Evolutionary conservation across 257 asterid species (phyloP).

Genomic region (Cordia subcordata): DNA sequence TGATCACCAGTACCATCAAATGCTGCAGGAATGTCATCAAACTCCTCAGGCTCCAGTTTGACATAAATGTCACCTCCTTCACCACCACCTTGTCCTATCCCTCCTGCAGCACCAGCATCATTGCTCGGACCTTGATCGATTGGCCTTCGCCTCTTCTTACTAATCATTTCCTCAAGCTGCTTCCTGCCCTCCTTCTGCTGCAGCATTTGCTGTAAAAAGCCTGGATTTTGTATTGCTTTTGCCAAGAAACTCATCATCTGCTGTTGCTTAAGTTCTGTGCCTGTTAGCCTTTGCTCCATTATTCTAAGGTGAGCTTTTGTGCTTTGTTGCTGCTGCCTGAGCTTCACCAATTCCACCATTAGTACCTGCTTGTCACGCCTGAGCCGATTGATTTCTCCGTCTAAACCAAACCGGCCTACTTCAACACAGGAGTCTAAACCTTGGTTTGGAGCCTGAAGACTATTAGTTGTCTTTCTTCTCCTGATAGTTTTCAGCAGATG

Average conservation of each 20-base stretch:
- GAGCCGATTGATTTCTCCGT: conserved; percentile 28
- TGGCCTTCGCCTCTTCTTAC: conserved; percentile 27
- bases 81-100: conserved; percentile 5
- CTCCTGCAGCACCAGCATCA: not conserved
- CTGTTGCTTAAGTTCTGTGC: conserved; percentile 36
- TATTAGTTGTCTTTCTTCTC: conserved; percentile 32
- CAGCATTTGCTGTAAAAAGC: conserved; percentile 22
- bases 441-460: conserved; percentile 13
- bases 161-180: conserved; percentile 28
- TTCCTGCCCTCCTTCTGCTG: conserved; percentile 33
- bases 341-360: conserved; percentile 31
- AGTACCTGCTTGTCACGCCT: conserved; percentile 35
- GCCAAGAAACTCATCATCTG: conserved; percentile 42
- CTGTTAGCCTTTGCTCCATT: conserved; percentile 34
- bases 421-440: conserved; percentile 30
- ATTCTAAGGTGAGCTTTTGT: conserved; percentile 19
- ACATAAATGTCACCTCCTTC: conserved; percentile 2
- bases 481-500: conserved; percentile 29
- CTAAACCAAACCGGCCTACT: conserved; percentile 31
- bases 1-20: conserved; percentile 13
- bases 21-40: conserved; percentile 18
- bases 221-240: conserved; percentile 30
- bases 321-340: conserved; percentile 38
- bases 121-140: conserved; percentile 20
- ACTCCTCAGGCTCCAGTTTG: conserved; percentile 23